These are phyloP conservation scores for Zea luxurians DNA, from an alignment of 176 grass and related monocot species.

Conservation along the genomic window DNA sequence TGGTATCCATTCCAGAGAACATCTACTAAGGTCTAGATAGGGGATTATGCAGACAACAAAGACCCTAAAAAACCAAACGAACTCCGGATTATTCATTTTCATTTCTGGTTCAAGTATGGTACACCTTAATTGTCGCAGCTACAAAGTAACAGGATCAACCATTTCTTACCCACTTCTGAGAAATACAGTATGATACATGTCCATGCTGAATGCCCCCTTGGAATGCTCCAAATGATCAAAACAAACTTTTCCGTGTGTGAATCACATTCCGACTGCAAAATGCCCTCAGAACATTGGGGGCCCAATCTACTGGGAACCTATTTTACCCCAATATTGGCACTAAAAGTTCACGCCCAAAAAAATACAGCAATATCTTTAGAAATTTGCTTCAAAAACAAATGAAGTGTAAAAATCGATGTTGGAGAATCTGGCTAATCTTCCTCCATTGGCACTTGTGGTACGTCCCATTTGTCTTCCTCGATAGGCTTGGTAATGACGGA, in stretches of 20 bases:
- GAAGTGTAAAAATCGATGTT: background rate
- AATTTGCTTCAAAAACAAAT: background rate
- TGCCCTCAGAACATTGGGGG: background rate
- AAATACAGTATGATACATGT: background rate
- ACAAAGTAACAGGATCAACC: too few species aligned
- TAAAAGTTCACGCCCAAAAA: background rate
- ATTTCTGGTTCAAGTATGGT: too few species aligned
- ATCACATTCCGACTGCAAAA: background rate
- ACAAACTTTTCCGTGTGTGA: background rate
- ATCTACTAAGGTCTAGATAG: too few species aligned
- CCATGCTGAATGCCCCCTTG: background rate
- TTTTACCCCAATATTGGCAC: background rate
- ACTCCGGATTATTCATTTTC: too few species aligned
- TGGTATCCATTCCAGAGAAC: too few species aligned
- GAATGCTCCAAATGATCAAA: background rate
- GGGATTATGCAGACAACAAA: too few species aligned
- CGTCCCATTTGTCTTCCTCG: conserved; percentile 75
- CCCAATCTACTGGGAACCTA: background rate
- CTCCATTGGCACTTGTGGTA: conserved; percentile 86
- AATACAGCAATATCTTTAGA: background rate
- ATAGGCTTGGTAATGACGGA: conserved; percentile 76
- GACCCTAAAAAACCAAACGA: too few species aligned
- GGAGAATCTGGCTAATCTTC: conserved; percentile 42
- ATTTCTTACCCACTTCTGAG: background rate
- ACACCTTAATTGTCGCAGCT: too few species aligned